phyloP scores from a whole-genome alignment of 2,329 filamentous ascomycete genomes.

The Sordariomycetes sp. region DNA sequence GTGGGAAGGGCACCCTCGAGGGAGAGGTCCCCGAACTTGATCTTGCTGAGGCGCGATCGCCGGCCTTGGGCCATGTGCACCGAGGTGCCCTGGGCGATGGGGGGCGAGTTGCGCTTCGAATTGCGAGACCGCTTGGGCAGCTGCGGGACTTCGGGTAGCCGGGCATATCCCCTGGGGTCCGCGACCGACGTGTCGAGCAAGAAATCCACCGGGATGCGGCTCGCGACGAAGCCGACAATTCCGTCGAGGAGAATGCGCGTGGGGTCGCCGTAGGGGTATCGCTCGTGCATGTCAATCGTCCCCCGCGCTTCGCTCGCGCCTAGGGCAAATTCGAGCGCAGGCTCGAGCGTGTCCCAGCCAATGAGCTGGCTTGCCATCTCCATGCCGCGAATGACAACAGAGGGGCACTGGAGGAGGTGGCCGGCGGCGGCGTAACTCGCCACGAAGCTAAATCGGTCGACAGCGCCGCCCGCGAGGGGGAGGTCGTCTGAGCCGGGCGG shows the following conservation, averaged over 20 bases:
- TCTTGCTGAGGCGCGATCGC: conserved; percentile 33
- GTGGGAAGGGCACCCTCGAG: conserved; percentile 14
- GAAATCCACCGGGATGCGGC: conserved; percentile 47
- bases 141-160: conserved; percentile 18
- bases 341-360: conserved; percentile 49
- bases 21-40: conserved; percentile 59
- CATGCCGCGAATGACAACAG: conserved; percentile 42
- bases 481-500: conserved; percentile 15
- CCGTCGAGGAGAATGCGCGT: conserved; percentile 39
- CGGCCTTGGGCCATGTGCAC: conserved; percentile 7
- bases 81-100: conserved; percentile 7
- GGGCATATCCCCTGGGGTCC: conserved; percentile 21
- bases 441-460: conserved; percentile 37
- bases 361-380: conserved; percentile 44
- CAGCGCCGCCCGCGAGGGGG: conserved; percentile 21
- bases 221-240: conserved; percentile 44
- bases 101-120: conserved; percentile 6
- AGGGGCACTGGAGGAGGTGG: conserved; percentile 38
- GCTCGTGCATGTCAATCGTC: conserved; percentile 30
- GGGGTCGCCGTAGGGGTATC: conserved; percentile 27
- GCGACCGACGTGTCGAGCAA: conserved; percentile 34
- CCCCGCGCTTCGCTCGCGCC: conserved; percentile 19
- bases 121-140: not conserved
- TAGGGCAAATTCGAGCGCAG: conserved; percentile 45
- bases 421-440: conserved; percentile 54